Conservation (phyloP, 257 asterid genomes). For the Dorcoceras hygrometricum region DNA sequence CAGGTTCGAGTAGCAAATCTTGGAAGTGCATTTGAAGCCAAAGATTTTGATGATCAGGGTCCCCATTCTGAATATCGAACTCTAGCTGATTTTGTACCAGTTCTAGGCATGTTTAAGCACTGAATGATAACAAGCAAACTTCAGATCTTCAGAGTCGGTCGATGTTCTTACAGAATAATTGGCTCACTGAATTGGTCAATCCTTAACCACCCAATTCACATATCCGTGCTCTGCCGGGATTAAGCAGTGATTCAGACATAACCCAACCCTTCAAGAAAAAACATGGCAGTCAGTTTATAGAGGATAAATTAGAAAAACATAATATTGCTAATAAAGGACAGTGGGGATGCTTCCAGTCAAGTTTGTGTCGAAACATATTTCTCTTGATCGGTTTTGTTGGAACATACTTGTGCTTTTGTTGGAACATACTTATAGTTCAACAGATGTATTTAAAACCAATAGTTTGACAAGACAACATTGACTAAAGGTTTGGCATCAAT, state of each 20-base stretch:
- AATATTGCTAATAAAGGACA: not conserved
- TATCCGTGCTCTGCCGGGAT: slow-evolving; percentile 87
- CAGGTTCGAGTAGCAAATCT: not conserved
- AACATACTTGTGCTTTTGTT: not conserved
- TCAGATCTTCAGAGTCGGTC: slow-evolving; percentile 16
- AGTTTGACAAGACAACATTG: too few relatives aligned
- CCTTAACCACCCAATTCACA: slow-evolving; percentile 48
- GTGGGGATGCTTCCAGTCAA: not conserved
- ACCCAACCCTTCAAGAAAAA: slow-evolving; percentile 78
- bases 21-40: not conserved
- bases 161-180: slow-evolving; percentile 8
- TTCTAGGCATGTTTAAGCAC: not conserved
- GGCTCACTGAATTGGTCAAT: not conserved
- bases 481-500: not conserved
- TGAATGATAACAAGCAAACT: slow-evolving; percentile 16
- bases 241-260: slow-evolving; percentile 90
- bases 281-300: not conserved
- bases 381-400: not conserved
- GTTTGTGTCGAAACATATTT: too few relatives aligned
- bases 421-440: not conserved
- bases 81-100: not conserved
- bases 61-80: not conserved
- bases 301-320: not conserved
- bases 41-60: not conserved
- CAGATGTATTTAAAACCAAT: not conserved